These are phyloP conservation scores for Papilionanthe hybrid DNA, from an alignment of 116 monocot species.

Conservation along the genomic window DNA sequence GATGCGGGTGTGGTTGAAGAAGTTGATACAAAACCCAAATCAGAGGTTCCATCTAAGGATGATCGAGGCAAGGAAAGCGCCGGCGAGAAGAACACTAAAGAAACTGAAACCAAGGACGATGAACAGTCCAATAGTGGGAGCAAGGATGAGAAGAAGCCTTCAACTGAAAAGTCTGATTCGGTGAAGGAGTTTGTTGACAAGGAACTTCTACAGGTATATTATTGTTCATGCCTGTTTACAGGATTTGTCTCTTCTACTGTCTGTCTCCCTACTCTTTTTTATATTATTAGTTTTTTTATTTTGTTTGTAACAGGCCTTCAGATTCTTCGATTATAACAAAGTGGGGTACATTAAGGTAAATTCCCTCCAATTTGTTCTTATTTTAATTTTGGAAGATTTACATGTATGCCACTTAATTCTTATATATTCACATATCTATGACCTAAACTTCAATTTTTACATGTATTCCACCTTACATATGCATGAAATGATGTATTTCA, in stretches of 20 bases:
- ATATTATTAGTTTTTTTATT: not conserved
- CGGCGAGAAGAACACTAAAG: constrained; percentile 9
- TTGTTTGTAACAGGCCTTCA: constrained; percentile 63
- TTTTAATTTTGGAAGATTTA: no score
- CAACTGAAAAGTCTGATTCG: constrained; percentile 11
- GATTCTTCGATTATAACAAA: constrained; percentile 77
- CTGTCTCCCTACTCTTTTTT: not conserved
- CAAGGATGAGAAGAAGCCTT: constrained; percentile 16
- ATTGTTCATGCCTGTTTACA: not conserved
- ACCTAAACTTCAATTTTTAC: no score
- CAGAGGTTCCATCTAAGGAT: constrained; percentile 15
- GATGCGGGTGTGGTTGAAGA: not conserved
- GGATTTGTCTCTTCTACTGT: not conserved
- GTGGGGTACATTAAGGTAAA: constrained; percentile 76
- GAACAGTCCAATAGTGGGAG: constrained; percentile 22
- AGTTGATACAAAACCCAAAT: constrained; percentile 5
- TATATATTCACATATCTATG: no score
- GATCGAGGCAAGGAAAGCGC: constrained; percentile 11
- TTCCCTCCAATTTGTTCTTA: no score
- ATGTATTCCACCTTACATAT: no score
- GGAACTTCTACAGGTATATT: constrained; percentile 71
- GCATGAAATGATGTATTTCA: no score
- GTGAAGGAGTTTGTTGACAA: constrained; percentile 42
- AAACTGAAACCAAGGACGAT: constrained; percentile 8
- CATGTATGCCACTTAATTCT: no score